Percentiles rank a stretch among this genome's conserved stretches.
phyloP scores from a whole-genome alignment of 2,329 filamentous ascomycete species.

The Piedraia hortae region DNA sequence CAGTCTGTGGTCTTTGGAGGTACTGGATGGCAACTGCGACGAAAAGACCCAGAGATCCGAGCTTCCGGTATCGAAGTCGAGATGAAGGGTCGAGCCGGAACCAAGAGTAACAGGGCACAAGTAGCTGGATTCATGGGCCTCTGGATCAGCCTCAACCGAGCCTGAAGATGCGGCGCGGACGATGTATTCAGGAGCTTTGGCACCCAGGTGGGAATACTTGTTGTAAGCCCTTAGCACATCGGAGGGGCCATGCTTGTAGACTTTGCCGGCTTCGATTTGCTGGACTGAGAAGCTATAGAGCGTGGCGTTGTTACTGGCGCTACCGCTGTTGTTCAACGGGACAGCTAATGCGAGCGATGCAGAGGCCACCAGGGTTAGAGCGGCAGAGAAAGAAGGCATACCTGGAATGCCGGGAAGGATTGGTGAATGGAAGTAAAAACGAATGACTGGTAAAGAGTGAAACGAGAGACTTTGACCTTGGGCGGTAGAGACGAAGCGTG shows the following conservation, averaged over 20 bases:
- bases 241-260: conserved; percentile 14
- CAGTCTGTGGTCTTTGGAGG: conserved; percentile 26
- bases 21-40: conserved; percentile 22
- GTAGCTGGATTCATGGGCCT: conserved; percentile 15
- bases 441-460: no score
- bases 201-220: conserved; percentile 13
- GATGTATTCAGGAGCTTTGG: conserved; percentile 7
- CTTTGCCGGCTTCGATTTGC: conserved; percentile 9
- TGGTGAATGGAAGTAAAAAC: no score
- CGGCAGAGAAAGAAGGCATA: conserved; percentile 8
- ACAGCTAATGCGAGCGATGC: conserved; percentile 9
- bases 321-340: no score
- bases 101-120: conserved; percentile 33
- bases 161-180: conserved; percentile 13
- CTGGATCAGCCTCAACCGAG: conserved; percentile 15
- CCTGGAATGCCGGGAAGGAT: no score
- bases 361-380: conserved; percentile 9
- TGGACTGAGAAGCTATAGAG: conserved; percentile 9
- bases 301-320: no score
- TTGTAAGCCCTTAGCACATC: conserved; percentile 15
- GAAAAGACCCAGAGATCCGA: conserved; percentile 38
- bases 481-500: no score
- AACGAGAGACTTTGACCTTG: no score
- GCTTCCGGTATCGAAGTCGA: conserved; percentile 46
- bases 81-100: conserved; percentile 29